Evolutionary conservation across 2,329 filamentous ascomycete genomes (phyloP).

Genomic region (Claviceps spartinae): DNA sequence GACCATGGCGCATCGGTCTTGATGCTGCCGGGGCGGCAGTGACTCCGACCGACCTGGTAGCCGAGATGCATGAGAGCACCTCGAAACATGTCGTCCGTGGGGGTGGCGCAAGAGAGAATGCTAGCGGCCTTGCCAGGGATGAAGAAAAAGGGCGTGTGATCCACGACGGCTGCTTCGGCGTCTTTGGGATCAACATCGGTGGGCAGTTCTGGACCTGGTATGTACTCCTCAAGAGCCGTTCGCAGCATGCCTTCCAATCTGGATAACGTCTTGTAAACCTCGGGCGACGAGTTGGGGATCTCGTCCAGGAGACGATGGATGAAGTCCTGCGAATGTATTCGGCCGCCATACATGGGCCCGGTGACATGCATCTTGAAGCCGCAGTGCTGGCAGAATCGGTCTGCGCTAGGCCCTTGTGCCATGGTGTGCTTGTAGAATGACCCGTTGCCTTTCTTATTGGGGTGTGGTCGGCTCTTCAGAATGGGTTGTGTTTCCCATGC

Average conservation of each 20-base stretch:
- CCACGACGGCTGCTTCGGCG: conserved; percentile 47
- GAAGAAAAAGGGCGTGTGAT: conserved; percentile 78
- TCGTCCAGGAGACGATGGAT: conserved; percentile 64
- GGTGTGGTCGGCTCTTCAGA: conserved; percentile 50
- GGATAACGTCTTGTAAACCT: conserved; percentile 64
- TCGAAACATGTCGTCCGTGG: conserved; percentile 63
- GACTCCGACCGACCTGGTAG: conserved; percentile 72
- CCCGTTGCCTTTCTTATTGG: conserved; percentile 56
- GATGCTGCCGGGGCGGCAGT: conserved; percentile 78
- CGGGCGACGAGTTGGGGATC: conserved; percentile 50
- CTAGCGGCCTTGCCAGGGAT: conserved; percentile 62
- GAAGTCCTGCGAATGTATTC: conserved; percentile 73
- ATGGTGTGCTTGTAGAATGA: conserved; percentile 68
- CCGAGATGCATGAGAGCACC: conserved; percentile 72
- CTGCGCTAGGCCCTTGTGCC: conserved; percentile 53
- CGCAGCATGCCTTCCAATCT: conserved; percentile 86
- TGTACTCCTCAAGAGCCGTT: conserved; percentile 67
- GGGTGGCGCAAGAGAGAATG: conserved; percentile 65
- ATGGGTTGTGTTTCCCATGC: conserved; percentile 76
- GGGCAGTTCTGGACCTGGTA: conserved; percentile 24
- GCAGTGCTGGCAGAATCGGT: conserved; percentile 66
- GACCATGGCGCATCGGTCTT: conserved; percentile 90
- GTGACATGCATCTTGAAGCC: conserved; percentile 74
- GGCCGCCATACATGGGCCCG: conserved; percentile 91
- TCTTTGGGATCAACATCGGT: conserved; percentile 27